Evolutionary conservation across 1,284 basidiomycete species (phyloP).

Genomic region (Sphagnurus paluster): DNA sequence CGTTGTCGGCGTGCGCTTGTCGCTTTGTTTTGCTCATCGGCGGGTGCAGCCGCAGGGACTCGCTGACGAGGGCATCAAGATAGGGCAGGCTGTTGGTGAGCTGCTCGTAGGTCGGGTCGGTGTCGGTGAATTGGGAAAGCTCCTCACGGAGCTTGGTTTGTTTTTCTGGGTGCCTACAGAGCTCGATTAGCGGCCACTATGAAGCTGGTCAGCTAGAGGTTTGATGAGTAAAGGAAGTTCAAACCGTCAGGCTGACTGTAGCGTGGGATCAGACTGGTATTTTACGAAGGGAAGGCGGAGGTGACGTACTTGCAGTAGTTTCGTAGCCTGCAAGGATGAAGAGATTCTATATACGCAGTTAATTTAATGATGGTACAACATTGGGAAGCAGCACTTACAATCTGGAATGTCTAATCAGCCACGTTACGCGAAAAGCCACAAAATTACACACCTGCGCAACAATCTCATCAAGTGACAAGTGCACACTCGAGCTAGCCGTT

Average conservation of each 20-base stretch:
- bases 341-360: too few relatives aligned
- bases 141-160: constrained; percentile 55
- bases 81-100: constrained; percentile 45
- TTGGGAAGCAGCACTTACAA: too few relatives aligned
- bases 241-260: constrained; percentile 31
- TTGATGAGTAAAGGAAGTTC: background rate
- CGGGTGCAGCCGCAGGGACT: constrained; percentile 43
- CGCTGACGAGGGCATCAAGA: constrained; percentile 56
- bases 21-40: constrained; percentile 38
- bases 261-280: background rate
- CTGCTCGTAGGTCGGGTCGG: constrained; percentile 46
- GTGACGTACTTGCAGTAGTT: constrained; percentile 38
- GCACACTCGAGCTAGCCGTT: too few relatives aligned
- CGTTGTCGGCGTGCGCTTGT: constrained; percentile 44
- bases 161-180: constrained; percentile 43
- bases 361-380: too few relatives aligned
- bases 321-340: constrained; percentile 32
- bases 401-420: too few relatives aligned
- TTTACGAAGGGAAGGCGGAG: background rate
- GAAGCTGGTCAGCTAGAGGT: constrained; percentile 31
- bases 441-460: too few relatives aligned
- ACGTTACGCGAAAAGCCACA: too few relatives aligned
- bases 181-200: constrained; percentile 48
- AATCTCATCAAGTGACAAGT: too few relatives aligned
- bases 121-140: constrained; percentile 32